These are phyloP conservation scores for Xylariomycetidae sp. DNA, from an alignment of 2,329 filamentous ascomycete species.

Conservation along the genomic window DNA sequence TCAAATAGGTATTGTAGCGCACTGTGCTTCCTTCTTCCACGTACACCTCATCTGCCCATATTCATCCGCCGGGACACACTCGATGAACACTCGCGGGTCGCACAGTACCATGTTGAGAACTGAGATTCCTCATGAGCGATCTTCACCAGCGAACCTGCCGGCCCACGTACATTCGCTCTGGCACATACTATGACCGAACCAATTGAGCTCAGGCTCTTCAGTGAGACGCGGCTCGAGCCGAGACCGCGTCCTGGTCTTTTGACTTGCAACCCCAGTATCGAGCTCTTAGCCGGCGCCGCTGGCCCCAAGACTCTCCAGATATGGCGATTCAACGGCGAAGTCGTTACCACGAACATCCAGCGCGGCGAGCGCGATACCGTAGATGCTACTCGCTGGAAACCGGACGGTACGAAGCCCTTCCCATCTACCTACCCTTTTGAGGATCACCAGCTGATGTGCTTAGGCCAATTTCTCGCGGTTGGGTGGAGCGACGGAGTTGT, in stretches of 20 bases:
- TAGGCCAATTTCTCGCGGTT: constrained; percentile 73
- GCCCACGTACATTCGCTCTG: too few relatives aligned
- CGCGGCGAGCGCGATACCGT: constrained; percentile 37
- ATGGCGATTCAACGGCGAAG: constrained; percentile 72
- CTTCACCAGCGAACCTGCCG: constrained; percentile 1
- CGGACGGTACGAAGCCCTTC: constrained; percentile 49
- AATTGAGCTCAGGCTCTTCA: constrained; percentile 41
- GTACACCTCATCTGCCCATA: too few relatives aligned
- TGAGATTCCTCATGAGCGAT: constrained; percentile 17
- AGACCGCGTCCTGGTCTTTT: constrained; percentile 55
- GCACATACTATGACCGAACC: constrained; percentile 23
- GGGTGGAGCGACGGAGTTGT: constrained; percentile 79
- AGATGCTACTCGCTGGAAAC: constrained; percentile 58
- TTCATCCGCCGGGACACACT: too few relatives aligned
- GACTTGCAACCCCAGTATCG: constrained; percentile 77
- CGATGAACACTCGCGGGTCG: too few relatives aligned
- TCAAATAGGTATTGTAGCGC: too few relatives aligned
- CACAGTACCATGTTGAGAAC: too few relatives aligned
- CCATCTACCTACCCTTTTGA: not conserved
- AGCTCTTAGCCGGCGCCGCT: constrained; percentile 73
- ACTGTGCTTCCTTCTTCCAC: too few relatives aligned
- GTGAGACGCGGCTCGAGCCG: constrained; percentile 54
- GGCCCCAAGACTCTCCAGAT: constrained; percentile 66
- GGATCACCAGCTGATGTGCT: constrained; percentile 10
- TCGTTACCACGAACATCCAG: constrained; percentile 49